Conservation (phyloP, 306 rosid species). For the Cicer pinnatifidum region DNA sequence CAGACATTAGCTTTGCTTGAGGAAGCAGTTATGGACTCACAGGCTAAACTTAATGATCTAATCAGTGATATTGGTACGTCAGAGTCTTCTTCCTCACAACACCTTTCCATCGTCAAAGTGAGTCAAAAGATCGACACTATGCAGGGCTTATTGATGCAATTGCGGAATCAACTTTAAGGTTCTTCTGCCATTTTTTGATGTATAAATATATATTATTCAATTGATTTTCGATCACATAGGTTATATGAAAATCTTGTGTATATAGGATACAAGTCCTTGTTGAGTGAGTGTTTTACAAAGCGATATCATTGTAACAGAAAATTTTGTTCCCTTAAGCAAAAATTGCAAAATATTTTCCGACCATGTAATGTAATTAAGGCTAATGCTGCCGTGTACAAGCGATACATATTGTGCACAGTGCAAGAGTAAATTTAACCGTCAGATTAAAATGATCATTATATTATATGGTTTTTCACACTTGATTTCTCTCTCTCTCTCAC, state of each 20-base stretch:
- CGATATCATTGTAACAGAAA: conserved; percentile 40
- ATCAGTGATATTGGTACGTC: conserved; percentile 52
- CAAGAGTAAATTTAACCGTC: too few species aligned
- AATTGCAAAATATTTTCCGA: neutral
- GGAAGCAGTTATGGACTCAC: conserved; percentile 68
- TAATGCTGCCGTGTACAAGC: too few species aligned
- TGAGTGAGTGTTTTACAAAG: conserved; percentile 52
- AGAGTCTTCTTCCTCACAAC: conserved; percentile 57
- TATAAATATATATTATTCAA: conserved; percentile 42
- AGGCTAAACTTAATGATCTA: conserved; percentile 62
- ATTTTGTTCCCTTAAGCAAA: conserved; percentile 54
- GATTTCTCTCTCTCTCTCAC: too few species aligned
- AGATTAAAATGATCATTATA: too few species aligned
- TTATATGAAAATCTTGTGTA: conserved; percentile 54
- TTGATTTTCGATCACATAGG: conserved; percentile 50
- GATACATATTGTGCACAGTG: too few species aligned
- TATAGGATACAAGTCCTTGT: conserved; percentile 46
- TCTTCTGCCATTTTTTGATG: conserved; percentile 42
- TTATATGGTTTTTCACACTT: too few species aligned
- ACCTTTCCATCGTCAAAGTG: conserved; percentile 58
- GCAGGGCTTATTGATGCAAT: conserved; percentile 63
- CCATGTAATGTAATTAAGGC: neutral
- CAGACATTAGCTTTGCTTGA: conserved; percentile 73
- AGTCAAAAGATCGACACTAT: conserved; percentile 70
- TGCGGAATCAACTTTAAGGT: conserved; percentile 65